Conservation (phyloP, 1,284 basidiomycete species). For the Sanguinoderma infundibulare region DNA sequence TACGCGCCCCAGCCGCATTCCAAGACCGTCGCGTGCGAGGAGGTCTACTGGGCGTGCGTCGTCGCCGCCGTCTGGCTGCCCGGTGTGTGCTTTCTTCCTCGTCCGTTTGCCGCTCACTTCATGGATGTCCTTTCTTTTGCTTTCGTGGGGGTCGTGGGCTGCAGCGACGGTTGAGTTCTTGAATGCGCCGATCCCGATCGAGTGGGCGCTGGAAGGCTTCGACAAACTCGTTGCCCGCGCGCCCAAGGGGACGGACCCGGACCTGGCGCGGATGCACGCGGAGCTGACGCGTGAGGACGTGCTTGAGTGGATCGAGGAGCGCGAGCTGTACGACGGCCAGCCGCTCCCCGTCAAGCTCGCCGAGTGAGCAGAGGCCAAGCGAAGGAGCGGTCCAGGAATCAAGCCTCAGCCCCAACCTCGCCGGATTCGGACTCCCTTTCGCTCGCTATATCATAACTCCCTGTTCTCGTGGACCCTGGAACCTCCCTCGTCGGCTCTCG, state of each 20-base stretch:
- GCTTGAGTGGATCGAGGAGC: conserved; percentile 20
- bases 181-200: conserved; percentile 7
- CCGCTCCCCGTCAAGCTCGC: conserved; percentile 13
- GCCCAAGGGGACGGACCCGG: conserved; percentile 16
- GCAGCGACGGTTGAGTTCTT: conserved; percentile 15
- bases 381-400: no score
- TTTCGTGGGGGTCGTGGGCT: not conserved
- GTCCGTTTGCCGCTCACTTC: not conserved
- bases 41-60: conserved; percentile 14
- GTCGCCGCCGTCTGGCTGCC: conserved; percentile 14
- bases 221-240: conserved; percentile 12
- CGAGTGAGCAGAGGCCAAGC: conserved; percentile 1
- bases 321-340: conserved; percentile 17
- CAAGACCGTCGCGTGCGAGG: conserved; percentile 8
- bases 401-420: not conserved
- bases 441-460: not conserved
- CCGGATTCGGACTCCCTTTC: not conserved
- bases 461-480: not conserved
- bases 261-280: conserved; percentile 13
- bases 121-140: conserved; percentile 4
- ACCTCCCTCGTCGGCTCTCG: not conserved
- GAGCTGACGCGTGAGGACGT: conserved; percentile 17
- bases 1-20: conserved; percentile 13
- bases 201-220: conserved; percentile 9
- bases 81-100: conserved; percentile 11